Evolutionary conservation across 305 asterid species (phyloP).

Genomic region (Fraxinus sp.): DNA sequence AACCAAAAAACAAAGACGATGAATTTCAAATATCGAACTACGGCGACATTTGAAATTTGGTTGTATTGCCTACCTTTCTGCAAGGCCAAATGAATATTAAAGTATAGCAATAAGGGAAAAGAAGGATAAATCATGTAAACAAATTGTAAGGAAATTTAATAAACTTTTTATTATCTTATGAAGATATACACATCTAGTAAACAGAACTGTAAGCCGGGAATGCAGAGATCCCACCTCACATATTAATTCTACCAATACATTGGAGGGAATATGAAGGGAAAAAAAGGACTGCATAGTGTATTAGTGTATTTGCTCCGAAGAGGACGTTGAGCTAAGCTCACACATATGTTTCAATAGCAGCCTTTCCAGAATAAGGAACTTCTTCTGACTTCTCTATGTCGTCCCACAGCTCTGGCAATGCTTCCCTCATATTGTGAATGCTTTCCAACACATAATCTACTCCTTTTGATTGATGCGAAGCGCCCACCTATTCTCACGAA

Average conservation of each 20-base stretch:
- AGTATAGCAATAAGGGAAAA: neutral
- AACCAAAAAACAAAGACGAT: neutral
- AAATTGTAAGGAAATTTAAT: neutral
- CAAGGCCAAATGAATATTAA: neutral
- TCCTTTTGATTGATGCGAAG: conserved; percentile 52
- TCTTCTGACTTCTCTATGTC: conserved; percentile 46
- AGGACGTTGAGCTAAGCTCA: conserved; percentile 38
- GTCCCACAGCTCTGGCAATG: conserved; percentile 89
- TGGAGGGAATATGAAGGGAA: neutral
- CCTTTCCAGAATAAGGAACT: conserved; percentile 40
- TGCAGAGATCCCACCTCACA: neutral
- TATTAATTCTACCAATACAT: neutral
- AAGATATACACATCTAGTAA: conserved; percentile 14
- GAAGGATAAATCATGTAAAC: neutral
- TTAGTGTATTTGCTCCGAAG: neutral
- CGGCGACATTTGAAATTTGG: neutral
- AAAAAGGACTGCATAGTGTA: neutral
- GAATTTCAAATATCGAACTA: neutral
- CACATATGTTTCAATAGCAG: conserved; percentile 63
- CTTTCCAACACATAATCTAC: conserved; percentile 80
- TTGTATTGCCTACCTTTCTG: neutral
- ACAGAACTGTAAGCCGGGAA: conserved; percentile 17
- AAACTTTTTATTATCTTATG: conserved; percentile 1
- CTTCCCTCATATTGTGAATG: conserved; percentile 87
- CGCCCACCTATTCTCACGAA: conserved; percentile 56